These are phyloP conservation scores for Penicillium angulare DNA, from an alignment of 495 filamentous ascomycete genomes.

Conservation along the genomic window DNA sequence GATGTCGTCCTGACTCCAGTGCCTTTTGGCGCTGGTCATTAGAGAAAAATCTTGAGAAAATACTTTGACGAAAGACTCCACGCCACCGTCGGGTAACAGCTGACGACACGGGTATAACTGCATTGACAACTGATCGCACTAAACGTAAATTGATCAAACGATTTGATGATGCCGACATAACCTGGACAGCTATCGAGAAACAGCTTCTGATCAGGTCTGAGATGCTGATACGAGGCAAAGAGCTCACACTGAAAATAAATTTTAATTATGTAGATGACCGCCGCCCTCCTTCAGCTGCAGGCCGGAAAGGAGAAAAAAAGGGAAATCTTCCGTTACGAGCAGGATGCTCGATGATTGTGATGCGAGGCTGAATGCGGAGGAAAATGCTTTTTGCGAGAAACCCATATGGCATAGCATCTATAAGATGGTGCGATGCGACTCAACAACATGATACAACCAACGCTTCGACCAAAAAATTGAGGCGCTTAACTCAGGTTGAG, in stretches of 20 bases:
- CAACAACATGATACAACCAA: conserved; percentile 21
- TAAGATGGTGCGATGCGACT: conserved; percentile 25
- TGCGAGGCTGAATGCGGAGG: background rate
- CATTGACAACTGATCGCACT: conserved; percentile 9
- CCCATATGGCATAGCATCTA: conserved; percentile 30
- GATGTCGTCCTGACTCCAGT: conserved; percentile 22
- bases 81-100: conserved; percentile 3
- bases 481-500: too few species aligned
- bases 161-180: conserved; percentile 16
- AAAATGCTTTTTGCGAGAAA: conserved; percentile 18
- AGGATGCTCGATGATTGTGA: background rate
- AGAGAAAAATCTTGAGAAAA: conserved; percentile 9
- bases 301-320: background rate
- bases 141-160: conserved; percentile 14
- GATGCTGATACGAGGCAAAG: conserved; percentile 3
- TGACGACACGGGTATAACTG: conserved; percentile 11
- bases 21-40: conserved; percentile 21
- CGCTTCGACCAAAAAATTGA: too few species aligned
- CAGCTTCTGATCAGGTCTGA: conserved; percentile 13
- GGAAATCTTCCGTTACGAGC: conserved; percentile 1
- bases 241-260: conserved; percentile 5
- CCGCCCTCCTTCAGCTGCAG: background rate
- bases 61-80: background rate
- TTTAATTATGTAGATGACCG: conserved; percentile 12
- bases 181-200: conserved; percentile 17